These are phyloP conservation scores for Phytophthora foliorum DNA, from an alignment of 352 stramenopile species.

Conservation along the genomic window DNA sequence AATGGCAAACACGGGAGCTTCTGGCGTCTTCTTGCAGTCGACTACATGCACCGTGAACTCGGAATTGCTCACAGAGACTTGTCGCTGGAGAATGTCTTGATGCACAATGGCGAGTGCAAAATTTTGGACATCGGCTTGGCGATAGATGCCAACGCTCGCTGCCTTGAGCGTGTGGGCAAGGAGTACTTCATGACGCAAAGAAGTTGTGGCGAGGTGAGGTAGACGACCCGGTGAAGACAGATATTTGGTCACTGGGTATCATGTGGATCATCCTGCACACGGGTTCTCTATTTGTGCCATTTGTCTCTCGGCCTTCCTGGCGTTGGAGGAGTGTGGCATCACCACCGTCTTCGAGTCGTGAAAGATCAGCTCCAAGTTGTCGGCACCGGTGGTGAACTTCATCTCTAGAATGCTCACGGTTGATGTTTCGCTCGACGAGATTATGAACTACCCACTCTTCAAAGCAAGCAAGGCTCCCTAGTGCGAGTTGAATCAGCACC, in stretches of 20 bases:
- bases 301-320: slow-evolving; percentile 14
- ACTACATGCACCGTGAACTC: slow-evolving; percentile 37
- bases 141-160: slow-evolving; percentile 30
- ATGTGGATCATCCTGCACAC: slow-evolving; percentile 64
- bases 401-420: slow-evolving; percentile 40
- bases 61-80: slow-evolving; percentile 46
- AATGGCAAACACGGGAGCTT: too few relatives aligned
- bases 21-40: too few relatives aligned
- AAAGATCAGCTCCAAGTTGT: slow-evolving; percentile 29
- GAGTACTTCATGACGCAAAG: slow-evolving; percentile 61
- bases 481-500: too few relatives aligned
- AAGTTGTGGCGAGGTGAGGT: slow-evolving; percentile 38
- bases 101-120: slow-evolving; percentile 39
- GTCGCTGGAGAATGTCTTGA: slow-evolving; percentile 46
- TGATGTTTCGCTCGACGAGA: slow-evolving; percentile 21
- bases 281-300: too few relatives aligned
- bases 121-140: slow-evolving; percentile 54
- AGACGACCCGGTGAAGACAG: slow-evolving; percentile 54
- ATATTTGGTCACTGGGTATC: slow-evolving; percentile 63
- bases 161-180: slow-evolving; percentile 29
- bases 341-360: slow-evolving; percentile 40
- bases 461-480: too few relatives aligned
- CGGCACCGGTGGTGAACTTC: slow-evolving; percentile 25
- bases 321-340: slow-evolving; percentile 37
- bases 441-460: slow-evolving; percentile 12